A percentile compares a stretch with the other conserved stretches of the same genome.
Conservation (phyloP, 129 eudicot genomes). For the Flaveria ramosissima region DNA sequence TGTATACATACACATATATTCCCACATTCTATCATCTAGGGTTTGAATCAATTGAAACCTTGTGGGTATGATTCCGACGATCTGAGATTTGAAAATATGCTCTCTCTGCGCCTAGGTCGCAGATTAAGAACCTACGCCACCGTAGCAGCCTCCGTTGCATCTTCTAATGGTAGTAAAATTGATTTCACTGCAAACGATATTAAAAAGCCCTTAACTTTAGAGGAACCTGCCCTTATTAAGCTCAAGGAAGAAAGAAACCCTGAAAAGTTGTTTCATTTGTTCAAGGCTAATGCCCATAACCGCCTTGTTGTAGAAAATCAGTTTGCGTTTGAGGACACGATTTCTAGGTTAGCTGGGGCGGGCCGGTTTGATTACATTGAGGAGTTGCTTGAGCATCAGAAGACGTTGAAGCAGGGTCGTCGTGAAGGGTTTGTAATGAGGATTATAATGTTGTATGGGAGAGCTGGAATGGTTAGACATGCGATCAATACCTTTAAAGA, state of each 20-base stretch:
- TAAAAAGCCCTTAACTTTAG: slow-evolving; percentile 32
- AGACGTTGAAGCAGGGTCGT: slow-evolving; percentile 67
- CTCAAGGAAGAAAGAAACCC: slow-evolving; percentile 78
- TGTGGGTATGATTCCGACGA: slow-evolving; percentile 20
- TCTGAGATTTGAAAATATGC: slow-evolving; percentile 35
- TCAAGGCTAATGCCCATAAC: slow-evolving; percentile 68
- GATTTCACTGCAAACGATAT: slow-evolving; percentile 32
- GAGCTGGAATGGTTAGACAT: slow-evolving; percentile 70
- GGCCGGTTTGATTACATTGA: slow-evolving; percentile 72
- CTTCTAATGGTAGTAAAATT: slow-evolving; percentile 10
- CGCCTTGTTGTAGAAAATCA: slow-evolving; percentile 59
- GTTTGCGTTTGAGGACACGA: slow-evolving; percentile 71
- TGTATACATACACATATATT: not conserved
- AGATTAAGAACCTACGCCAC: slow-evolving; percentile 32
- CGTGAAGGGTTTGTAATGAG: slow-evolving; percentile 83
- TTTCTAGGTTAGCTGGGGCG: slow-evolving; percentile 78
- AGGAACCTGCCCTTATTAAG: slow-evolving; percentile 62
- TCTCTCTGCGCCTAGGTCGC: slow-evolving; percentile 38
- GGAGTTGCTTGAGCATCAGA: slow-evolving; percentile 78
- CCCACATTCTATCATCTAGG: not conserved
- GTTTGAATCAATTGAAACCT: not conserved
- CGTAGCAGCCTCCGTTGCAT: slow-evolving; percentile 4
- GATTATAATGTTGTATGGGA: slow-evolving; percentile 83
- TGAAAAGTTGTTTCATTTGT: slow-evolving; percentile 58
- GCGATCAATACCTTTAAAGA: slow-evolving; percentile 62